Percentiles rank a stretch among this genome's conserved stretches.
Evolutionary conservation across 2,329 filamentous ascomycete genomes (phyloP).

Genomic region (Cercospora zeina): DNA sequence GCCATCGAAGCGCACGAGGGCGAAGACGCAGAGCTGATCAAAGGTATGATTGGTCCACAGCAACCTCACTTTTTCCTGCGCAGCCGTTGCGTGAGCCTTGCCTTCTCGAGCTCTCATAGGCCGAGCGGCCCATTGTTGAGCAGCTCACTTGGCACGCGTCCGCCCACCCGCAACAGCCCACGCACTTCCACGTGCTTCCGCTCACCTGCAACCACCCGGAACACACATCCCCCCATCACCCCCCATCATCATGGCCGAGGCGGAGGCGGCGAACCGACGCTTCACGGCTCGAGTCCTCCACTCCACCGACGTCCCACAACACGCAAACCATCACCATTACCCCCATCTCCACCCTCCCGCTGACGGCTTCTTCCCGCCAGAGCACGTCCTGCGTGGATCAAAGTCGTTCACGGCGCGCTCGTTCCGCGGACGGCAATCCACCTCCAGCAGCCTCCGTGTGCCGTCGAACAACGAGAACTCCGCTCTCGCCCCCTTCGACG

Average conservation of each 20-base stretch:
- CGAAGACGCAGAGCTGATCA: slow-evolving; percentile 42
- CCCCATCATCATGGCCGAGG: slow-evolving; percentile 16
- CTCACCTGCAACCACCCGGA: slow-evolving; percentile 10
- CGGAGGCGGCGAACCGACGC: slow-evolving; percentile 9
- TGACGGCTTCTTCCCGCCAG: slow-evolving; percentile 34
- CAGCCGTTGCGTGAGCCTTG: slow-evolving; percentile 3
- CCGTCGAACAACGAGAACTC: slow-evolving; percentile 40
- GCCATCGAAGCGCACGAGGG: slow-evolving; percentile 42
- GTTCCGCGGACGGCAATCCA: slow-evolving; percentile 38
- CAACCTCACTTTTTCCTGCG: slow-evolving; percentile 16
- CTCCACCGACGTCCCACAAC: slow-evolving; percentile 2
- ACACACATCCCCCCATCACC: slow-evolving; percentile 7
- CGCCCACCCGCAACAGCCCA: background rate
- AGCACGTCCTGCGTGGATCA: slow-evolving; percentile 43
- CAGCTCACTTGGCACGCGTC: slow-evolving; percentile 20
- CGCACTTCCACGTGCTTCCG: background rate
- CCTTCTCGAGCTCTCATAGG: slow-evolving; percentile 11
- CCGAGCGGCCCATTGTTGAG: slow-evolving; percentile 13
- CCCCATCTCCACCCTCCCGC: slow-evolving; percentile 10
- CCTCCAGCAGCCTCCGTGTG: slow-evolving; percentile 34
- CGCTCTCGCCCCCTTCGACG: slow-evolving; percentile 29
- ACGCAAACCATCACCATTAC: background rate
- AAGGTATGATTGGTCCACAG: slow-evolving; percentile 35
- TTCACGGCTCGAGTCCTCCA: slow-evolving; percentile 15
- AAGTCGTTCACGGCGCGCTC: slow-evolving; percentile 43